Evolutionary conservation across 257 asterid genomes (phyloP).

Genomic region (Vinca minor): DNA sequence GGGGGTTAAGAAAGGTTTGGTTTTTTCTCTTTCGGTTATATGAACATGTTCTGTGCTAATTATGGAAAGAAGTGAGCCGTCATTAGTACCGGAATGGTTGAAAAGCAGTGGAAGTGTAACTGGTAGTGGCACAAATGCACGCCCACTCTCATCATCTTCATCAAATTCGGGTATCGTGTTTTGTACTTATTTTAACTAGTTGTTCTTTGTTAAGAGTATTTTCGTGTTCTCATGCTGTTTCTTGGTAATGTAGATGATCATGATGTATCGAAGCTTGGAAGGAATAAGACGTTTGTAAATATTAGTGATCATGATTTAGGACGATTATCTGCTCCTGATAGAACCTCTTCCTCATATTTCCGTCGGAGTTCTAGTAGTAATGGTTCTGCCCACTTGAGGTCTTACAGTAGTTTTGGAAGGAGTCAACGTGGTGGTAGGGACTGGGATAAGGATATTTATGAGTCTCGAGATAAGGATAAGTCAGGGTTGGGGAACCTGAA

Average conservation of each 20-base stretch:
- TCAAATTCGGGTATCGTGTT: slow-evolving; percentile 42
- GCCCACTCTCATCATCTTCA: slow-evolving; percentile 12
- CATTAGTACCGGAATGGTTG: slow-evolving; percentile 84
- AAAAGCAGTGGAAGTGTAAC: slow-evolving; percentile 50
- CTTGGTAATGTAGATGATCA: slow-evolving; percentile 46
- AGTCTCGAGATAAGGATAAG: slow-evolving; percentile 38
- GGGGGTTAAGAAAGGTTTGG: slow-evolving; percentile 25
- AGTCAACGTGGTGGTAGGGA: slow-evolving; percentile 47
- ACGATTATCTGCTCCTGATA: slow-evolving; percentile 46
- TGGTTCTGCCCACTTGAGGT: slow-evolving; percentile 41
- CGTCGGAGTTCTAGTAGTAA: slow-evolving; percentile 59
- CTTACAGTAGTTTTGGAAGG: slow-evolving; percentile 60
- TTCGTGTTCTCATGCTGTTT: slow-evolving; percentile 3
- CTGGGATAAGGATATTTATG: slow-evolving; percentile 45
- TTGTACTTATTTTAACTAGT: background rate
- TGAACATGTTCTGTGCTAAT: slow-evolving; percentile 47
- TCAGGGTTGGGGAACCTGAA: slow-evolving; percentile 31
- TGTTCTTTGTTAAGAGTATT: background rate
- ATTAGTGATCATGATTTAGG: slow-evolving; percentile 47
- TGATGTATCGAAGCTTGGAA: slow-evolving; percentile 39
- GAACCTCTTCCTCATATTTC: slow-evolving; percentile 44
- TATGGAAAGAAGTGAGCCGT: slow-evolving; percentile 88
- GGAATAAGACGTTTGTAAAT: slow-evolving; percentile 49
- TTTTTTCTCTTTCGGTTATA: slow-evolving; percentile 20
- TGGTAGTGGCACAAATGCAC: slow-evolving; percentile 32